Base-by-base conservation (phyloP, 306 rosid species). In the Rosa persica region DNA sequence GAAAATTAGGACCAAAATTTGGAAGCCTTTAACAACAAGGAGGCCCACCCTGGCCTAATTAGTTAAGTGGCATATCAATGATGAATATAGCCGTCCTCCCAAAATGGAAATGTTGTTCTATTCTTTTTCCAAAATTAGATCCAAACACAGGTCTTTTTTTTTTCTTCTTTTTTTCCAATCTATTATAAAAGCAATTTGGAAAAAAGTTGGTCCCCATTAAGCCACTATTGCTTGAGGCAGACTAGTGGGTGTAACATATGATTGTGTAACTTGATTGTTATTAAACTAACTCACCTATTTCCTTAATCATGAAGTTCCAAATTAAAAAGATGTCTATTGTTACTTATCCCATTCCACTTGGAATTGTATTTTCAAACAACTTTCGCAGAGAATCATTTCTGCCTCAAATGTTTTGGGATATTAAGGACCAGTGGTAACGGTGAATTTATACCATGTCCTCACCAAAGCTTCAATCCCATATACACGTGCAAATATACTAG, bases 191-290 rank as follows among this genome's bases (percentile, higher is more conserved):
- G 70, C 23, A 17, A 8, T 38, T 16, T 17, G 47, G 46, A 66
- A 65, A 65, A 64, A 66, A 20, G 70, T 66, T 39, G 46, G 46
- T 66, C 70, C 47, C 70, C 70, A 8, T 66, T 66, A 65, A 36
- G 2, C 23, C 70, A 34, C 46, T 16, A 36, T 30, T 36, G 23
- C 23, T 7, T 16, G 23, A 17, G 5, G 47, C 46, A 6, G 4
- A 66, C 34, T 64, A 34, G 67, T 13, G 68, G 9, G 42, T 27
- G 46, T 17, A 36, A 36, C 6, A 30, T 64, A 30, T 64, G 22
- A 27, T 25, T 7, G 23, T 36, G 36, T 60, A 16, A 5, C 22
- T 0, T 34, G n/a, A 15, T 64, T 6, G 6, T 30, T 6, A 13
- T 5, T 12, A 13, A 25, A 60, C n/a, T 30, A 19, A 17, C 1